phyloP scores from a whole-genome alignment of 2,329 filamentous ascomycete species.

The Leptoxyphium fumago region DNA sequence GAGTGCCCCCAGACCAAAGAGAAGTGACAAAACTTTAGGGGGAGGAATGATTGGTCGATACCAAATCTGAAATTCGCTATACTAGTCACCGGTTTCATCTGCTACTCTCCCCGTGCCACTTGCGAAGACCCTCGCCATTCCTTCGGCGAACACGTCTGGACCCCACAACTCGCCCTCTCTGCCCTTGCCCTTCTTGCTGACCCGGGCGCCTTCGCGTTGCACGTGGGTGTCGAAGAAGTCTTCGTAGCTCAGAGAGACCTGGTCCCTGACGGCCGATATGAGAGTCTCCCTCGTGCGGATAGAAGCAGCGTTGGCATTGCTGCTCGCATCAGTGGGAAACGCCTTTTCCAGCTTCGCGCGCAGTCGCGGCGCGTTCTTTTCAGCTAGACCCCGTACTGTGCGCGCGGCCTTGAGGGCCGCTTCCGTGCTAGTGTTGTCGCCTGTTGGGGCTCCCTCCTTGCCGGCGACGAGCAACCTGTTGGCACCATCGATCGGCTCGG shows the following conservation, averaged over 20 bases:
- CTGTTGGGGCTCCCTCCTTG: slow-evolving; percentile 3
- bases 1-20: no score
- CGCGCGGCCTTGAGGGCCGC: slow-evolving; percentile 17
- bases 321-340: slow-evolving; percentile 19
- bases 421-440: background rate
- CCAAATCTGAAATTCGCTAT: no score
- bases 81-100: no score
- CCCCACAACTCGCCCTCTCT: slow-evolving; percentile 50
- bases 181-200: slow-evolving; percentile 41
- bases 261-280: slow-evolving; percentile 50
- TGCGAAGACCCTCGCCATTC: slow-evolving; percentile 44
- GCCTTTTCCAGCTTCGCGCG: slow-evolving; percentile 45
- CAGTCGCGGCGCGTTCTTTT: slow-evolving; percentile 43
- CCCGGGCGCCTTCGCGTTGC: slow-evolving; percentile 19
- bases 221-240: slow-evolving; percentile 44
- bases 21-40: no score
- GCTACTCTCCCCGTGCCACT: no score
- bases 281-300: slow-evolving; percentile 50
- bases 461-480: background rate
- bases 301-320: slow-evolving; percentile 28
- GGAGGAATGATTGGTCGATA: no score
- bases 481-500: slow-evolving; percentile 24
- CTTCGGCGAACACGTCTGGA: slow-evolving; percentile 48
- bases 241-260: slow-evolving; percentile 48
- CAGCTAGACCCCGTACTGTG: slow-evolving; percentile 38